Percentiles rank a stretch among this genome's conserved stretches.
These are phyloP conservation scores for Aureobasidium lini DNA, from an alignment of 2,329 filamentous ascomycete genomes.

Conservation along the genomic window DNA sequence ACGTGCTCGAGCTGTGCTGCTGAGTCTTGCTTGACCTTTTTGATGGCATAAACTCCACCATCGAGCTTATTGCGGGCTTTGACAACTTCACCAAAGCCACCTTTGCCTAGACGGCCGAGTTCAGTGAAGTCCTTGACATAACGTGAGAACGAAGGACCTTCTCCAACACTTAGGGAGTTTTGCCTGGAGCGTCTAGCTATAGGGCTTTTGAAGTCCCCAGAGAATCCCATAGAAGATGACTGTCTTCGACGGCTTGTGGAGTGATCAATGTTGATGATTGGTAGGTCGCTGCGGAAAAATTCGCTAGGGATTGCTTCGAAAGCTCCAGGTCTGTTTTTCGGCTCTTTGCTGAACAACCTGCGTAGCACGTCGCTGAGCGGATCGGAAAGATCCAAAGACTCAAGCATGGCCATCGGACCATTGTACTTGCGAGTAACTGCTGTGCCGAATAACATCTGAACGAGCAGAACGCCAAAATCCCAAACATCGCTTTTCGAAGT, in stretches of 20 bases:
- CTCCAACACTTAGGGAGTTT: slow-evolving; percentile 24
- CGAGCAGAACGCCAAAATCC: slow-evolving; percentile 84
- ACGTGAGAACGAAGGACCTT: slow-evolving; percentile 47
- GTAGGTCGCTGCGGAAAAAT: slow-evolving; percentile 45
- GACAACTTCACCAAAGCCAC: slow-evolving; percentile 92
- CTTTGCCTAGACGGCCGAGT: slow-evolving; percentile 79
- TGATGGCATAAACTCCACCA: slow-evolving; percentile 88
- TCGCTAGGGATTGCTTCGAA: slow-evolving; percentile 61
- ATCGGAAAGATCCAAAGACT: slow-evolving; percentile 62
- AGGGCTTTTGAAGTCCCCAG: slow-evolving; percentile 21
- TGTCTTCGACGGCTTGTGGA: slow-evolving; percentile 9
- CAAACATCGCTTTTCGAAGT: slow-evolving; percentile 84
- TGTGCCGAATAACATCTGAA: slow-evolving; percentile 90
- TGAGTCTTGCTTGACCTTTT: slow-evolving; percentile 84
- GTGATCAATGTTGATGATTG: slow-evolving; percentile 27
- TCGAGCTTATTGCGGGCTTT: slow-evolving; percentile 93
- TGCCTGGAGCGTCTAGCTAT: slow-evolving; percentile 24
- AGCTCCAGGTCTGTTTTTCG: slow-evolving; percentile 75
- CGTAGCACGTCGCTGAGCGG: slow-evolving; percentile 71
- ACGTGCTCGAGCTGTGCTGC: slow-evolving; percentile 66
- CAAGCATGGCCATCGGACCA: slow-evolving; percentile 67
- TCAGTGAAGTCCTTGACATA: slow-evolving; percentile 89
- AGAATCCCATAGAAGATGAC: slow-evolving; percentile 14
- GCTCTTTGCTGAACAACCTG: slow-evolving; percentile 77
- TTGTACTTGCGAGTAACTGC: slow-evolving; percentile 68